These are phyloP conservation scores for Aureobasidium sp. DNA, from an alignment of 2,329 filamentous ascomycete genomes.

Conservation along the genomic window DNA sequence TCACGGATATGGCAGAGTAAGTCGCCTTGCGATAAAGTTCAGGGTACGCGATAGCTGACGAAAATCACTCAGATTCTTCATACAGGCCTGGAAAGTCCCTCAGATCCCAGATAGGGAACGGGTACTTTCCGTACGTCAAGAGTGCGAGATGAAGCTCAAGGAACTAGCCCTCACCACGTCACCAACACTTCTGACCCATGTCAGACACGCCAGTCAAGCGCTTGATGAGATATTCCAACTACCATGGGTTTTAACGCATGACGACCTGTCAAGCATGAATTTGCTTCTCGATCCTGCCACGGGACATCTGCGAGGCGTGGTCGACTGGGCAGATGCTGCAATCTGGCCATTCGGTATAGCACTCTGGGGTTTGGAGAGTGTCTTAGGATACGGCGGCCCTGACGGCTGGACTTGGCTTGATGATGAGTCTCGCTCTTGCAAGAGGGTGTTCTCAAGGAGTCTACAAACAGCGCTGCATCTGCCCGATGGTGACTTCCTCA, in stretches of 20 bases:
- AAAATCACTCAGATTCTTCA: background rate
- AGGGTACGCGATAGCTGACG: background rate
- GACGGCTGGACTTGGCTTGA: background rate
- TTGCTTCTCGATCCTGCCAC: constrained; percentile 5
- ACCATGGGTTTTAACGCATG: background rate
- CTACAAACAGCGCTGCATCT: background rate
- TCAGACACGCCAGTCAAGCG: background rate
- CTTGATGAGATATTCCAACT: background rate
- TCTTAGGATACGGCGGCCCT: background rate
- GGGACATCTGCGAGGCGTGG: background rate
- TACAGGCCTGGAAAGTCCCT: background rate
- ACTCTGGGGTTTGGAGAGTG: background rate
- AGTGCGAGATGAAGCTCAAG: background rate
- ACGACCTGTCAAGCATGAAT: background rate
- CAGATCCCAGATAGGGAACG: background rate
- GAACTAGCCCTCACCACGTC: background rate
- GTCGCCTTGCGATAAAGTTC: background rate
- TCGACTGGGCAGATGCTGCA: background rate
- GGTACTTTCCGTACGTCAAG: background rate
- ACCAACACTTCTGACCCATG: background rate
- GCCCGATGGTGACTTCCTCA: background rate
- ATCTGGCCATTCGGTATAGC: background rate
- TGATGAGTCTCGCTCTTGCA: background rate
- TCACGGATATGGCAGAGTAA: background rate
- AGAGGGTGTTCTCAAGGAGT: background rate